Evolutionary conservation across 169 alveolate species (phyloP), one percentile per base, ranked within the genome.

Genomic region (Plasmodium vivax): DNA sequence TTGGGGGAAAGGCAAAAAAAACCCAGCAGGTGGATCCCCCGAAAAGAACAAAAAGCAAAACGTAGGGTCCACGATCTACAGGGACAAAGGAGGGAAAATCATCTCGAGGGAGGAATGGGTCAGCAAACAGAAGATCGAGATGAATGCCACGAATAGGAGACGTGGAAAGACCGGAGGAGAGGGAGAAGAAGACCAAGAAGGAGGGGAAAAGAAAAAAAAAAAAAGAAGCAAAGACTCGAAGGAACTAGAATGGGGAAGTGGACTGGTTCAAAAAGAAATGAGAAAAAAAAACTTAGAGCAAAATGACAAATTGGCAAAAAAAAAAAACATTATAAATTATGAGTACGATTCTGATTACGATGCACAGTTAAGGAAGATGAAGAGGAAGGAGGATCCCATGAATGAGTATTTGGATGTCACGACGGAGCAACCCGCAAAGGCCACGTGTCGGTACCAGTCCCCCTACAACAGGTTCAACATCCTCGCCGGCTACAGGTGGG

Each of bases 401-500:
- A 80, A 90, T 90, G 43, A 62, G 23, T 90, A 62, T 80, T 19
- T 80, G 83, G 83, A 19, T 2, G 32, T 27, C 9, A 88, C 45
- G 19, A 23, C 45, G 30, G 80, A 93, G 71, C 16, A 51, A 58
- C 92, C 81, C 30, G 58, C 36, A 10, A 94, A 94, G 74, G 98
- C 98, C 8, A 97, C 94, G 87, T 98, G 99, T 62, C 95, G 98
- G 81, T 98, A 97, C 81, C 96, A 97, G 27, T 96, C 97, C 6
- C 97, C 97, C 10, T 97, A 97, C 41, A 98, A 98, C 94, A 96
- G 99, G 83, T 98, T 98, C 95, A 97, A 96, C 84, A 98, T 98
- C 75, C 94, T 95, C 34, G 98, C 99, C 34, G 99, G 99, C 6
- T 98, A 98, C 95, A 83, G 99, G 45, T 98, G 99, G 99, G 99